These are phyloP conservation scores for Begonia peltatifolia DNA, from an alignment of 306 rosid genomes.

Conservation along the genomic window DNA sequence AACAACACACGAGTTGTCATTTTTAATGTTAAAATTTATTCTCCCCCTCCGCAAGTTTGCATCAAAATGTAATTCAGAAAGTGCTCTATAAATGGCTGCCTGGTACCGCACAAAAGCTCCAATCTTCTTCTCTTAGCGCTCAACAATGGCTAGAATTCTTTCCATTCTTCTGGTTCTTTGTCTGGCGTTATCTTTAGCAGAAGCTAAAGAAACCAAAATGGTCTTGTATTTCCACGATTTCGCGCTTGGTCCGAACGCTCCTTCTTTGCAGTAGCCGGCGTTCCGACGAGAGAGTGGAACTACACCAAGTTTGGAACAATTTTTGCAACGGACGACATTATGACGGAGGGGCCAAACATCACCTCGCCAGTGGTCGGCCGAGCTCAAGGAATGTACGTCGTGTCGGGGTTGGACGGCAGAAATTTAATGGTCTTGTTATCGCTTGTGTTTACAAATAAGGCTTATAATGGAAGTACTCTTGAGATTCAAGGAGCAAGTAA, in stretches of 20 bases:
- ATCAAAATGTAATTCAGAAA: too few relatives aligned
- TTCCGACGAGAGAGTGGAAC: neutral
- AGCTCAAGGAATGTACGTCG: conserved; percentile 4
- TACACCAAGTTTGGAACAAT: conserved; percentile 2
- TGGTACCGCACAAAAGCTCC: neutral
- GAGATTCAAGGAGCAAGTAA: conserved; percentile 6
- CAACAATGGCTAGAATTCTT: neutral
- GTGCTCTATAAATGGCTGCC: too few relatives aligned
- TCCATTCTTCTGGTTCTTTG: neutral
- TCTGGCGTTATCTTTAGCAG: neutral
- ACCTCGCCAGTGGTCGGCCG: neutral
- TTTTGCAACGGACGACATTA: neutral
- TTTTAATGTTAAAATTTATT: too few relatives aligned
- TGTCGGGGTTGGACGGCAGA: neutral
- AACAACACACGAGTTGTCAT: too few relatives aligned
- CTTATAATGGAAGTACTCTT: conserved; percentile 3
- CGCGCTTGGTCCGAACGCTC: conserved; percentile 1
- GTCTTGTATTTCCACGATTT: neutral
- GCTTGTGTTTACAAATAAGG: conserved; percentile 1
- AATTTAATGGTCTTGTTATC: conserved; percentile 1
- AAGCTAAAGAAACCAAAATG: neutral
- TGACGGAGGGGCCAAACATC: neutral
- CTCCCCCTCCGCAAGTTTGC: too few relatives aligned
- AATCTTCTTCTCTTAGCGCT: neutral
- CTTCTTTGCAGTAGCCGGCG: conserved; percentile 5